Evolutionary conservation across 2,329 filamentous ascomycete species (phyloP).

Genomic region (Diaporthe caulivora): DNA sequence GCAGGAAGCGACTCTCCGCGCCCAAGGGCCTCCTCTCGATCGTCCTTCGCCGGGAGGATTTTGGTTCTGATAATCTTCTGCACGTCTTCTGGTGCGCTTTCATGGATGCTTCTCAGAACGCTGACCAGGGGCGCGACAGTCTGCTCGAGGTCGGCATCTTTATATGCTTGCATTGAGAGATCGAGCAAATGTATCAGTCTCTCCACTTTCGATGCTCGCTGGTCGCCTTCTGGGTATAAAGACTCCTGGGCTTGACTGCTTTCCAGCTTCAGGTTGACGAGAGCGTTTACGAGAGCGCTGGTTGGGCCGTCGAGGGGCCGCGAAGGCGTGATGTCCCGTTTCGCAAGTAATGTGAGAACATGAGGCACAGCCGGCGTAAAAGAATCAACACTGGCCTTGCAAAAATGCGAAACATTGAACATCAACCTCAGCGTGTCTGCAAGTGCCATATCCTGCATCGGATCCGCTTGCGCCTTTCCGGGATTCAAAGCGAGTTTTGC

Average conservation of each 20-base stretch:
- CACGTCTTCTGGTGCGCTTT: conserved; percentile 73
- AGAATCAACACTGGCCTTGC: conserved; percentile 67
- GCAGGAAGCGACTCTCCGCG: conserved; percentile 80
- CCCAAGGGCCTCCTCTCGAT: conserved; percentile 83
- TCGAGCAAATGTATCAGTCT: conserved; percentile 79
- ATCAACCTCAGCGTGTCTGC: conserved; percentile 87
- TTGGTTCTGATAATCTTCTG: conserved; percentile 72
- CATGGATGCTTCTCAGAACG: conserved; percentile 78
- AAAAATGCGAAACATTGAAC: conserved; percentile 88
- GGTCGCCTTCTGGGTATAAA: conserved; percentile 74
- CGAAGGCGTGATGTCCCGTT: conserved; percentile 64
- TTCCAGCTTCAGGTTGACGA: conserved; percentile 82
- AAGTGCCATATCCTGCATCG: conserved; percentile 84
- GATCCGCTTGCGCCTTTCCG: conserved; percentile 54
- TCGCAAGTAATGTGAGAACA: conserved; percentile 78
- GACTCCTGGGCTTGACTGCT: conserved; percentile 64
- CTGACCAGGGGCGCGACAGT: conserved; percentile 80
- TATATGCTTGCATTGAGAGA: conserved; percentile 72
- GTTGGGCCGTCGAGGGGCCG: conserved; percentile 81
- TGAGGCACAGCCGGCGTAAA: conserved; percentile 78
- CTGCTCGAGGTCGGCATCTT: conserved; percentile 78
- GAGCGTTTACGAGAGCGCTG: conserved; percentile 80
- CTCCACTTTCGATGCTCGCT: conserved; percentile 68
- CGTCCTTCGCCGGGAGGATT: conserved; percentile 82
- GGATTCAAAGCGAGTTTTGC: conserved; percentile 56